Conservation (phyloP, 2,329 filamentous ascomycete species). For the Apiospora malaysiana region DNA sequence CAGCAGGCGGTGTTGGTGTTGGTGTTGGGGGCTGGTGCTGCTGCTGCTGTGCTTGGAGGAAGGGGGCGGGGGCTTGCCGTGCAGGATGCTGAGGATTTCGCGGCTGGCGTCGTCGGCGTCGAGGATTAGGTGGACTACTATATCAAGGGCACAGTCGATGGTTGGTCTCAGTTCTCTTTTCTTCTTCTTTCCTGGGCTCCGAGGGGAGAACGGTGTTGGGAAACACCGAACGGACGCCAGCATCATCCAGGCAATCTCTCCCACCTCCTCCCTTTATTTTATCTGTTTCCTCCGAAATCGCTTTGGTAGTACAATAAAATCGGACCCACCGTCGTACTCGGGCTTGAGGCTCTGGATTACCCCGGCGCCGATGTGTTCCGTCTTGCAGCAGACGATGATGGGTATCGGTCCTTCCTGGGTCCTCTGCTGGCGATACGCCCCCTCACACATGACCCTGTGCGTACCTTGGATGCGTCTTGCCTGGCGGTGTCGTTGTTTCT, state of each 20-base stretch:
- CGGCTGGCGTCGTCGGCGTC: not conserved
- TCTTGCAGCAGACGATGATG: slow-evolving; percentile 14
- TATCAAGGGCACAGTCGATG: not conserved
- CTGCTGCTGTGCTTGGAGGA: not conserved
- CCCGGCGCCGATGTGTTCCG: not conserved
- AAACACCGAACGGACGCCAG: not conserved
- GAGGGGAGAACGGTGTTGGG: too few species aligned
- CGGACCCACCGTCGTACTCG: slow-evolving; percentile 2
- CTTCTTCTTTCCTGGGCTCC: not conserved
- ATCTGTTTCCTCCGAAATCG: too few species aligned
- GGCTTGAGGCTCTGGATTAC: slow-evolving; percentile 6
- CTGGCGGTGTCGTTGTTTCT: not conserved
- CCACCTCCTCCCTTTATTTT: not conserved
- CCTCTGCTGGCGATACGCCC: not conserved
- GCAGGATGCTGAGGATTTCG: not conserved
- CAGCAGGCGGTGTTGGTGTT: not conserved
- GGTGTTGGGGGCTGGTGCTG: too few species aligned
- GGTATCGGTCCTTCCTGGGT: not conserved
- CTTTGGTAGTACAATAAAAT: not conserved
- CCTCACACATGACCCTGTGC: not conserved
- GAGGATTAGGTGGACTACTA: not conserved
- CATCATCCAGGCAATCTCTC: not conserved
- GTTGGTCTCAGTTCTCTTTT: not conserved
- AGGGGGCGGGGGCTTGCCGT: not conserved
- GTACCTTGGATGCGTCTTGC: too few species aligned